phyloP scores from a whole-genome alignment of 306 rosid species.

The Phaseolus lunatus region DNA sequence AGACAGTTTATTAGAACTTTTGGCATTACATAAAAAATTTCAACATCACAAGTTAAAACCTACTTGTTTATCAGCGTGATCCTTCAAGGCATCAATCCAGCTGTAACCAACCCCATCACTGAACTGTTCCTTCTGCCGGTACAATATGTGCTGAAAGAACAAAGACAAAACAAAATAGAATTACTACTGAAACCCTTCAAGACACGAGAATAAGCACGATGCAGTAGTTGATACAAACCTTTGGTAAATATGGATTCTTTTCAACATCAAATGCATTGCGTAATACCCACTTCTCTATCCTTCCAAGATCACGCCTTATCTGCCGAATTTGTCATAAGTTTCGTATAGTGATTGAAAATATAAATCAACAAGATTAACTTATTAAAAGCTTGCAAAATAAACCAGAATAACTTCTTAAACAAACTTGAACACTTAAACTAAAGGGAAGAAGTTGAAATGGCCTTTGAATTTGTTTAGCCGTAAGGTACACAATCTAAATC shows the following conservation, averaged over 20 bases:
- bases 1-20: slow-evolving; percentile 18
- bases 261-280: slow-evolving; percentile 98
- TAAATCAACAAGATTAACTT: slow-evolving; percentile 24
- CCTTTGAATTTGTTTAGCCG: slow-evolving; percentile 22
- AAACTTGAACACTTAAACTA: slow-evolving; percentile 20
- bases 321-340: slow-evolving; percentile 49
- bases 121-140: slow-evolving; percentile 98
- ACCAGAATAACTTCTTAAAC: slow-evolving; percentile 8
- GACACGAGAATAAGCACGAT: slow-evolving; percentile 16
- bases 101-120: slow-evolving; percentile 99
- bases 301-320: slow-evolving; percentile 84
- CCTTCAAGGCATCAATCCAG: slow-evolving; percentile 97
- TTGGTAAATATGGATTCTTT: slow-evolving; percentile 84
- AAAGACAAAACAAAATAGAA: not conserved
- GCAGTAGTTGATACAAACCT: slow-evolving; percentile 61
- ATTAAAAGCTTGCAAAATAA: slow-evolving; percentile 5
- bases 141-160: slow-evolving; percentile 72
- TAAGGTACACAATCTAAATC: slow-evolving; percentile 19
- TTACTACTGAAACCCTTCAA: slow-evolving; percentile 10
- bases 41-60: slow-evolving; percentile 32
- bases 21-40: slow-evolving; percentile 22
- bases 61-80: slow-evolving; percentile 84
- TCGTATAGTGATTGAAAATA: slow-evolving; percentile 18
- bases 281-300: slow-evolving; percentile 96
- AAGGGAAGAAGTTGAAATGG: not conserved